A percentile compares a stretch with the other conserved stretches of the same genome.
These are phyloP conservation scores for Epichloe gansuensis DNA, from an alignment of 2,329 filamentous ascomycete species.

Conservation along the genomic window DNA sequence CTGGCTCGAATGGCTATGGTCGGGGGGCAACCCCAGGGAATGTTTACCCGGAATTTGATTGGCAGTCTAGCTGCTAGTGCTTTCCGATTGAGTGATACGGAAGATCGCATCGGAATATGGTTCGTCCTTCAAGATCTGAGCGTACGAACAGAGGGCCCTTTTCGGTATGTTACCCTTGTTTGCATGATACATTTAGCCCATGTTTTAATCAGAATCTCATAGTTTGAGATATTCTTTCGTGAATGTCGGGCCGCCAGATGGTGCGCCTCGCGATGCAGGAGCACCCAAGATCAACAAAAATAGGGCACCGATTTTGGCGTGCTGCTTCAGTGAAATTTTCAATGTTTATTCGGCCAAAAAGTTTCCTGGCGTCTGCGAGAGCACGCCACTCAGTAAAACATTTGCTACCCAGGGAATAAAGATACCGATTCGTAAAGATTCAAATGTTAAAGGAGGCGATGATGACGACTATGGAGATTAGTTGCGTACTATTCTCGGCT, in stretches of 20 bases:
- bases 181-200: background rate
- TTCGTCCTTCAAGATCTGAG: constrained; percentile 93
- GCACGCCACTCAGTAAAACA: constrained; percentile 77
- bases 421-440: constrained; percentile 89
- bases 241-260: constrained; percentile 52
- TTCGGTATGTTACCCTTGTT: constrained; percentile 46
- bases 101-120: constrained; percentile 82
- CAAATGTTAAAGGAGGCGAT: constrained; percentile 38
- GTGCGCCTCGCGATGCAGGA: constrained; percentile 25
- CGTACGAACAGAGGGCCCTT: constrained; percentile 81
- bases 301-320: constrained; percentile 69
- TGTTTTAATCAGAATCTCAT: constrained; percentile 10
- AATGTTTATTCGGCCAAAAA: constrained; percentile 98
- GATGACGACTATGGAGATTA: constrained; percentile 34
- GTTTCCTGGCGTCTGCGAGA: constrained; percentile 94
- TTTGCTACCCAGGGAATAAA: constrained; percentile 94
- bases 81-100: constrained; percentile 65
- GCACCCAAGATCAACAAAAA: constrained; percentile 51
- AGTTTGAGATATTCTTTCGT: constrained; percentile 64
- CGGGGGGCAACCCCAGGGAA: constrained; percentile 51
- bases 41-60: constrained; percentile 92
- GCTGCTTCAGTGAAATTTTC: constrained; percentile 77
- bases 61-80: constrained; percentile 84
- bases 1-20: constrained; percentile 23
- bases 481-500: background rate